Evolutionary conservation across 164 flowering plant genomes (phyloP).

Genomic region (Echeveria elegans): DNA sequence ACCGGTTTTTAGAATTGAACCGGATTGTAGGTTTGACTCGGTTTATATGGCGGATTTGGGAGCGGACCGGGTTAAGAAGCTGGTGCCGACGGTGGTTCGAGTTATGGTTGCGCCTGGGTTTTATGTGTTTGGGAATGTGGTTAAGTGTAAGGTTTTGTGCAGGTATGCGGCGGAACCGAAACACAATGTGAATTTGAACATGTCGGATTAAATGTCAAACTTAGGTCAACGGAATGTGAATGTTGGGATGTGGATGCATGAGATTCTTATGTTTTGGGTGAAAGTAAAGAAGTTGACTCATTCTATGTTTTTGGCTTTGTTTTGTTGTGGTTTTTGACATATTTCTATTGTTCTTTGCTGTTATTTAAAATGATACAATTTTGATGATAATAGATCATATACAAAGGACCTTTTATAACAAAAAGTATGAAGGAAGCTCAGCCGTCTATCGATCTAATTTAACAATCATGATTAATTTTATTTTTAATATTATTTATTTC

Average conservation of each 20-base stretch:
- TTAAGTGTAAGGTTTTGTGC: slow-evolving; percentile 88
- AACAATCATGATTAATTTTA: too few relatives aligned
- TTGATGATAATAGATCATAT: too few relatives aligned
- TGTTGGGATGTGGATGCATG: neutral
- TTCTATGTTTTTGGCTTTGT: neutral
- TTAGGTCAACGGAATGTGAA: neutral
- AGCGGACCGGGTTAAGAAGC: slow-evolving; percentile 39
- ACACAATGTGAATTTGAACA: neutral
- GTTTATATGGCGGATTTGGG: slow-evolving; percentile 88
- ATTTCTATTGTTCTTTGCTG: too few relatives aligned
- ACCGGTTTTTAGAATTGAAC: slow-evolving; percentile 67
- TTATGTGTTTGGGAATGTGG: slow-evolving; percentile 58
- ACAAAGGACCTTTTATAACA: too few relatives aligned
- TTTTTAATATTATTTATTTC: too few relatives aligned
- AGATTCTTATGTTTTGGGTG: neutral
- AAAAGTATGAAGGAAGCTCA: too few relatives aligned
- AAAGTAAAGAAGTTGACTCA: neutral
- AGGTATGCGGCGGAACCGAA: slow-evolving; percentile 28
- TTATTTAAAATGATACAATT: too few relatives aligned
- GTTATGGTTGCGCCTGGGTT: slow-evolving; percentile 95
- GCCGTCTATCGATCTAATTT: too few relatives aligned
- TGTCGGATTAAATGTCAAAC: neutral
- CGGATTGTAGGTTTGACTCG: slow-evolving; percentile 44
- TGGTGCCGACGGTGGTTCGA: slow-evolving; percentile 49
- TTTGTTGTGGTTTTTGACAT: too few relatives aligned